phyloP scores from a whole-genome alignment of 2,329 filamentous ascomycete genomes.

The Nothopassalora personata region DNA sequence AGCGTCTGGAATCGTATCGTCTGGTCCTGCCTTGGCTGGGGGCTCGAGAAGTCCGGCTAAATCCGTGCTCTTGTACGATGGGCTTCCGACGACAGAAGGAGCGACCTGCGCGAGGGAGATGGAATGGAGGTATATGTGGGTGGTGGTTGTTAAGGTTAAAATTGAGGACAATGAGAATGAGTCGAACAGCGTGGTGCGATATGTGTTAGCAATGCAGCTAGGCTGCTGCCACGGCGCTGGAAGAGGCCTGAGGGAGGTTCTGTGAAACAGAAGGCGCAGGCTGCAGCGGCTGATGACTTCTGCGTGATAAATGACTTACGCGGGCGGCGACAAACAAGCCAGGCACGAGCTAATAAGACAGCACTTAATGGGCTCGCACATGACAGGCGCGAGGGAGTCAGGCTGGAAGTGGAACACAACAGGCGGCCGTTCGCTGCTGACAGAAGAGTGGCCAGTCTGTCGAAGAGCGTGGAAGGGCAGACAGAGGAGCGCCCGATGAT shows the following conservation, averaged over 20 bases:
- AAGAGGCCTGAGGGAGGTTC: not conserved
- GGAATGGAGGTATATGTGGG: slow-evolving; percentile 1
- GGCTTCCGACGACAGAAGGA: not conserved
- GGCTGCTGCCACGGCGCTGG: slow-evolving; percentile 12
- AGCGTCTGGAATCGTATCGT: slow-evolving; percentile 15
- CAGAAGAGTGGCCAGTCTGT: not conserved
- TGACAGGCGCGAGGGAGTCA: not conserved
- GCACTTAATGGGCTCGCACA: slow-evolving; percentile 2
- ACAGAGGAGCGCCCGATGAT: not conserved
- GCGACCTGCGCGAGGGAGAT: not conserved
- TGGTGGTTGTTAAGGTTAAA: slow-evolving; percentile 1
- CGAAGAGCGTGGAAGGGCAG: not conserved
- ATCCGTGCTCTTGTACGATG: slow-evolving; percentile 9
- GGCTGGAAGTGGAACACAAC: not conserved
- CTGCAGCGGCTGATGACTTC: slow-evolving; percentile 16
- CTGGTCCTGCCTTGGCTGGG: slow-evolving; percentile 12
- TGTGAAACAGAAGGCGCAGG: slow-evolving; percentile 15
- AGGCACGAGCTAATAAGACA: slow-evolving; percentile 18
- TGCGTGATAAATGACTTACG: slow-evolving; percentile 9
- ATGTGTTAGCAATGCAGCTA: slow-evolving; percentile 6
- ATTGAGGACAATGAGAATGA: slow-evolving; percentile 1
- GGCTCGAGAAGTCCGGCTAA: slow-evolving; percentile 15
- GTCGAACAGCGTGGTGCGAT: slow-evolving; percentile 3
- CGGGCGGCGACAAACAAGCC: slow-evolving; percentile 11
- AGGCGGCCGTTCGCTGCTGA: not conserved